These are phyloP conservation scores for Cryptosporidium viatorum DNA, from an alignment of 169 alveolate genomes.

Conservation along the genomic window DNA sequence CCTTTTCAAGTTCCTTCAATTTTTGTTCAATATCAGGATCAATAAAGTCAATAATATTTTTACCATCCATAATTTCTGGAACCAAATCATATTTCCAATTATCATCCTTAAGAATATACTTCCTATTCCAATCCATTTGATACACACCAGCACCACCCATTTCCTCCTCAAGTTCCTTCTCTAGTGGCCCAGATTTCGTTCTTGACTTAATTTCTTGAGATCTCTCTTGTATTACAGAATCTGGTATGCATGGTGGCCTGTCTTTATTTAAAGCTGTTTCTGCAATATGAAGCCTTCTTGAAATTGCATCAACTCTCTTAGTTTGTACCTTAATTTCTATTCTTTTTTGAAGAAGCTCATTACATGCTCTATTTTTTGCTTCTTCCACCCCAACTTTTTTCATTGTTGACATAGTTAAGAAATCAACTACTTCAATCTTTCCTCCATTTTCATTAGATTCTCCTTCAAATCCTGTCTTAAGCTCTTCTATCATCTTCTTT, in stretches of 20 bases:
- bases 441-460: constrained; percentile 77
- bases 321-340: constrained; percentile 52
- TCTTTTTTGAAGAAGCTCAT: constrained; percentile 82
- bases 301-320: constrained; percentile 82
- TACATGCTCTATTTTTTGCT: constrained; percentile 90
- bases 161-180: constrained; percentile 85
- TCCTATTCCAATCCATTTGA: constrained; percentile 89
- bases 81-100: constrained; percentile 97
- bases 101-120: constrained; percentile 88
- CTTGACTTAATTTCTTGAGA: constrained; percentile 2
- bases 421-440: constrained; percentile 74
- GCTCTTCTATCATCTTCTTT: constrained; percentile 84
- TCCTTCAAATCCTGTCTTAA: constrained; percentile 78
- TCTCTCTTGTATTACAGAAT: constrained; percentile 82
- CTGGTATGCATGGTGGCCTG: constrained; percentile 90
- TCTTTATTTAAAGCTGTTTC: constrained; percentile 77
- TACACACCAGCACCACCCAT: constrained; percentile 99
- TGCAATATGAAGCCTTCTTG: constrained; percentile 86
- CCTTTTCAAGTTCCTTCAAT: constrained; percentile 95
- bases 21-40: constrained; percentile 96
- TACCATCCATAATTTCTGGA: constrained; percentile 98
- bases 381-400: constrained; percentile 90
- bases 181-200: constrained; percentile 56
- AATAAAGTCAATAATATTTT: constrained; percentile 96
- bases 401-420: constrained; percentile 81